These are phyloP conservation scores for Capniomyces stellatus DNA, from an alignment of 371 early-diverging fungal species.

Conservation along the genomic window DNA sequence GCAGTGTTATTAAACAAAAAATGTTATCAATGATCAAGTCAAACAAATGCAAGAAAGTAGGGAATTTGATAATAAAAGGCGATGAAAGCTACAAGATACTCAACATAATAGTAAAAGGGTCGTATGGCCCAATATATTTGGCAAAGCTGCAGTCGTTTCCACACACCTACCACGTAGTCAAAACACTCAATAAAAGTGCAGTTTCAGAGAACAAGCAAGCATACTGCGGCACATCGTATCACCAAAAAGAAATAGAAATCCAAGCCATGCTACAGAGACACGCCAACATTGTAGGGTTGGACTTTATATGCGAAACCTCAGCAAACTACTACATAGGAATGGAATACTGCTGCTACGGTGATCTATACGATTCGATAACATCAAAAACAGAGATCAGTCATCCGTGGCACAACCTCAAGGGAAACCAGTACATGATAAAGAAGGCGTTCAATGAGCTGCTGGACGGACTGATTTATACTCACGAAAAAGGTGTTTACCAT, in stretches of 20 bases:
- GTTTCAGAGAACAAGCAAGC: slow-evolving; percentile 29
- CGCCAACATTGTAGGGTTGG: slow-evolving; percentile 49
- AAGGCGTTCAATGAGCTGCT: slow-evolving; percentile 28
- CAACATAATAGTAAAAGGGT: slow-evolving; percentile 1
- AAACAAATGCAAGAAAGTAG: slow-evolving; percentile 1
- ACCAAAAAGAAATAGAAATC: slow-evolving; percentile 39
- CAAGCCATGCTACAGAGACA: slow-evolving; percentile 45
- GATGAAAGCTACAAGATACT: slow-evolving; percentile 1
- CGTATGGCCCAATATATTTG: slow-evolving; percentile 1
- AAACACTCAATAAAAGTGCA: not conserved
- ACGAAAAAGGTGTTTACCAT: slow-evolving; percentile 29
- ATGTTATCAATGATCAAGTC: too few species aligned
- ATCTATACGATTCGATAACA: slow-evolving; percentile 92
- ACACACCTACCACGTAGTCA: slow-evolving; percentile 1
- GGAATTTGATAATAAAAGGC: not conserved
- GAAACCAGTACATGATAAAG: slow-evolving; percentile 21
- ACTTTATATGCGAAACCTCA: slow-evolving; percentile 45
- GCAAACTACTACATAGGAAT: slow-evolving; percentile 66
- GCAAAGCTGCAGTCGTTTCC: not conserved
- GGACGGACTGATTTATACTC: slow-evolving; percentile 32
- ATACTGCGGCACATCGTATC: not conserved
- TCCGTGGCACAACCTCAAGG: slow-evolving; percentile 11
- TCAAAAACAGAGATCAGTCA: slow-evolving; percentile 16
- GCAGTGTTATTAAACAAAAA: too few species aligned
- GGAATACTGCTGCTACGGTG: slow-evolving; percentile 89